Base-by-base conservation (phyloP, 1,284 basidiomycete species). In the Puccinia coronata region DNA sequence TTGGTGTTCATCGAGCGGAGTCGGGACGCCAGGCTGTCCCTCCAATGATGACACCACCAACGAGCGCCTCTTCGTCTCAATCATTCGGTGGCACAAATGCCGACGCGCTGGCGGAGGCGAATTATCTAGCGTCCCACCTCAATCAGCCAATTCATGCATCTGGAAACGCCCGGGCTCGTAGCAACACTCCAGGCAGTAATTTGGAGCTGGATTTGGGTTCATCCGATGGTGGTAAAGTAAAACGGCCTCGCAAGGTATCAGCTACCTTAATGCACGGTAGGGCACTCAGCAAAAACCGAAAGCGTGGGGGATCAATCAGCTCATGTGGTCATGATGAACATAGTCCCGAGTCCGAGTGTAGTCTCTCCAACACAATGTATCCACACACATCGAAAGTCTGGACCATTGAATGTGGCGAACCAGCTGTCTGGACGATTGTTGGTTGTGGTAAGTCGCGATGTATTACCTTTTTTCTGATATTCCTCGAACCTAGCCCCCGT, bases 341-440 rank as follows among this genome's bases (percentile, higher is more conserved):
- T 78, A 82, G 41, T 36, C 71, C 36, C 63, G 75, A 63, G 80
- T 82, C 57, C 39, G 78, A 80, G 31, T 67, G 78, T 14, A 63
- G 65, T 18, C 67, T 43, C 57, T 41, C 51, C 20, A 39, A 67
- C 43, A n/a, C 39, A 14, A 31, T 47, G 51, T 47, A 61, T 63
- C 39, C 78, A 14, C 67, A 61, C 39, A 31, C 55, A n/a, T 47
- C 77, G 18, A 67, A 78, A 23, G 73, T 80, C 12, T 84, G 83
- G 83, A 83, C 83, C 0, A 81, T 83, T 1, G 73, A 82, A n/a
- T 82, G 83, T 28, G 83, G 83, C 6, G 93, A 95, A 87, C 93
- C 92, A 55, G 93, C 93, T 85, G 92, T 95, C 53, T 96, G 94
- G 94, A 95, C 93, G 20, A 94, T 96, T 83, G 93, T 95, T 82